These are phyloP conservation scores for Pittosporum tobira DNA, from an alignment of 129 eudicot genomes.

Conservation along the genomic window DNA sequence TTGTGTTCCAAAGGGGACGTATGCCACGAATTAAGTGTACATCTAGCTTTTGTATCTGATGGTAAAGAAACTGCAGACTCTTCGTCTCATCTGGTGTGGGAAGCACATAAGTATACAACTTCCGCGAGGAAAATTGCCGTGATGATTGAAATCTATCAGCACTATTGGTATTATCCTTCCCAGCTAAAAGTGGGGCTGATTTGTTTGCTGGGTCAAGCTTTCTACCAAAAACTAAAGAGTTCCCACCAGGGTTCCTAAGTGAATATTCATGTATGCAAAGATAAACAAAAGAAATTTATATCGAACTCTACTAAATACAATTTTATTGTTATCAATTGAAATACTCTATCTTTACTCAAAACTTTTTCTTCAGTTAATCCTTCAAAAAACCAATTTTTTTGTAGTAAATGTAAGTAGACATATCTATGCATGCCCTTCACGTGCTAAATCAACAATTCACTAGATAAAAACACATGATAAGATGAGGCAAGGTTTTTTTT, in stretches of 20 bases:
- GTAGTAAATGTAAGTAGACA: too few species aligned
- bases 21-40: constrained; percentile 31
- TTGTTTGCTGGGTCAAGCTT: constrained; percentile 38
- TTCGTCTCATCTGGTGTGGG: constrained; percentile 60
- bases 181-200: constrained; percentile 70
- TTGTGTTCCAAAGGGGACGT: constrained; percentile 45
- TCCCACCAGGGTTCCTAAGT: constrained; percentile 22
- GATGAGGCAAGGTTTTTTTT: constrained; percentile 8
- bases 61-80: constrained; percentile 31
- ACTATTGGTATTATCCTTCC: constrained; percentile 34
- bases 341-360: too few species aligned
- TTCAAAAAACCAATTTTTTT: too few species aligned
- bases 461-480: not conserved
- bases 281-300: constrained; percentile 1
- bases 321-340: too few species aligned
- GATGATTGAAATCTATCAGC: constrained; percentile 40
- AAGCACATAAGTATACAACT: constrained; percentile 50
- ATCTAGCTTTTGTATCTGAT: constrained; percentile 18
- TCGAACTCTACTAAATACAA: too few species aligned
- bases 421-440: too few species aligned
- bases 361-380: too few species aligned
- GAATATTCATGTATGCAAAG: constrained; percentile 28
- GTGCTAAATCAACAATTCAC: not conserved
- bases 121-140: constrained; percentile 47
- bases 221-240: constrained; percentile 26